Percentiles rank a stretch among this genome's conserved stretches.
Conservation (phyloP, 2,329 filamentous ascomycete genomes). For the Ophiocordyceps camponoti-floridani region DNA sequence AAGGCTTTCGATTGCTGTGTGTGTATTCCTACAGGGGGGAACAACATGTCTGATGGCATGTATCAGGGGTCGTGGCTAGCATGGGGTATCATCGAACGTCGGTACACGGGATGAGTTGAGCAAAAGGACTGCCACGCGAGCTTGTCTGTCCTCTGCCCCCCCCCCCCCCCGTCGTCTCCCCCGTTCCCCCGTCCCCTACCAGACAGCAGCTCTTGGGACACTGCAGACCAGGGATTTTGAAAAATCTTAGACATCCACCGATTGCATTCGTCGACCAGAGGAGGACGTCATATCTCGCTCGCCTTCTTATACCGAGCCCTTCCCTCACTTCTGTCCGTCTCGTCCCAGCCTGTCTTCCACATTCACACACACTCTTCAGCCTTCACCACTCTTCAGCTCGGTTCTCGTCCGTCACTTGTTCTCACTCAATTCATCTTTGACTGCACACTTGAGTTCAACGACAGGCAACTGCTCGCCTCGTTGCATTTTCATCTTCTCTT, state of each 20-base stretch:
- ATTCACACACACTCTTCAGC: background rate
- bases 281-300: background rate
- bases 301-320: background rate
- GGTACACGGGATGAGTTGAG: slow-evolving; percentile 1
- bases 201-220: slow-evolving; percentile 1
- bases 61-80: slow-evolving; percentile 1
- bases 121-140: slow-evolving; percentile 7
- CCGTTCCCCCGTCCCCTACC: background rate
- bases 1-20: background rate
- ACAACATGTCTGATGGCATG: background rate
- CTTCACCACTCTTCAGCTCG: background rate
- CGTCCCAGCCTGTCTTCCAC: background rate
- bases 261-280: background rate
- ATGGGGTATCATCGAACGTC: background rate
- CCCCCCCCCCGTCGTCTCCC: background rate
- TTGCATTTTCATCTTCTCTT: too few relatives aligned
- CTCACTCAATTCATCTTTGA: background rate
- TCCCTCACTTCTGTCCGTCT: background rate
- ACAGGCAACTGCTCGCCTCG: too few relatives aligned
- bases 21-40: background rate
- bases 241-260: slow-evolving; percentile 6
- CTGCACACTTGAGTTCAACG: background rate
- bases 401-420: background rate
- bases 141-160: background rate
- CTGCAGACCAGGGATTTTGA: slow-evolving; percentile 1